Percentiles rank a stretch among this genome's conserved stretches.
Evolutionary conservation across 768 basidiomycete species (phyloP).

Genomic region (Phaeotremella fagi): DNA sequence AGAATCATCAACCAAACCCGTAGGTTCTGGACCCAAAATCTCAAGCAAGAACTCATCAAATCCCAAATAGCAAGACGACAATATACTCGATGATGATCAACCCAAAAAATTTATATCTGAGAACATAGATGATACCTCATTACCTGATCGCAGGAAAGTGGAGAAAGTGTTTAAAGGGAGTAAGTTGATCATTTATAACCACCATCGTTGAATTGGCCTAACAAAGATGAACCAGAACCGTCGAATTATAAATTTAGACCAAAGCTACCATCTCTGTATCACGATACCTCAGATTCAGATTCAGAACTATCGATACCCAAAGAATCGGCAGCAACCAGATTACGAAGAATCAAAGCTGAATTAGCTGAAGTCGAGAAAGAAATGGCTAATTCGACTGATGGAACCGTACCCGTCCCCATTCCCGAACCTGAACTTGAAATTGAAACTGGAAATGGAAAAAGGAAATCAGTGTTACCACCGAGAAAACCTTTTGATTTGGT

Average conservation of each 20-base stretch:
- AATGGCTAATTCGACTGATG: constrained; percentile 1
- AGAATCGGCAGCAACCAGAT: constrained; percentile 48
- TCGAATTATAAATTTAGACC: constrained; percentile 28
- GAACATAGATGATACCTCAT: constrained; percentile 24
- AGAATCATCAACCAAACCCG: constrained; percentile 23
- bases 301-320: constrained; percentile 4
- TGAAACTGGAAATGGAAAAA: constrained; percentile 64
- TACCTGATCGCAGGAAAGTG: constrained; percentile 29
- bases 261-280: constrained; percentile 27
- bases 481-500: constrained; percentile 24
- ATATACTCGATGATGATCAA: too few relatives aligned
- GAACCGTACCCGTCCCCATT: neutral
- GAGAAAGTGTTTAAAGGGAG: constrained; percentile 39
- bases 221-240: constrained; percentile 5
- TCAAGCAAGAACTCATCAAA: neutral
- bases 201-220: neutral
- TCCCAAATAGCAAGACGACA: too few relatives aligned
- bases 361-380: constrained; percentile 65
- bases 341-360: constrained; percentile 64
- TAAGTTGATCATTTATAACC: constrained; percentile 3
- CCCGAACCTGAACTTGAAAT: neutral
- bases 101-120: constrained; percentile 11
- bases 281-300: constrained; percentile 14
- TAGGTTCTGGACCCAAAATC: too few relatives aligned
- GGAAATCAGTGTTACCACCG: constrained; percentile 53